A percentile compares a stretch with the other conserved stretches of the same genome.
phyloP scores from a whole-genome alignment of 2,329 filamentous ascomycete genomes.

The Colletotrichum sp. region DNA sequence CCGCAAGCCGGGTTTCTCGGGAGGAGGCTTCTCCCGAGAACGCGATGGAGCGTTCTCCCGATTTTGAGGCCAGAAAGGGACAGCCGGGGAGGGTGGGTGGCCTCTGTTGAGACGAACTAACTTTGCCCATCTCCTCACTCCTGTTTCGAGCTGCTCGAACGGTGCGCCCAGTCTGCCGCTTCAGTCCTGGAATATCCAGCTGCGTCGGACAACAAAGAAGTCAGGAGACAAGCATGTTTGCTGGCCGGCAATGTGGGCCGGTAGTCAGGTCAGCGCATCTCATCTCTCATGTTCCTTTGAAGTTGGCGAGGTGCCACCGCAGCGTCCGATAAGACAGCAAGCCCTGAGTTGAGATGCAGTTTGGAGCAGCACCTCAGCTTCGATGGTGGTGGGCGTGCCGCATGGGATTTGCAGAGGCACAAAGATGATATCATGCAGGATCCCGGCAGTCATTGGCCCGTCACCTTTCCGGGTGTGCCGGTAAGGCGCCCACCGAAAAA shows the following conservation, averaged over 20 bases:
- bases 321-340: neutral
- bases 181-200: neutral
- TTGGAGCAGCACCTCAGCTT: neutral
- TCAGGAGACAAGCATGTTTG: constrained; percentile 4
- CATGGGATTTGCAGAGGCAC: neutral
- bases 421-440: neutral
- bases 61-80: neutral
- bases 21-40: neutral
- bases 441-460: neutral
- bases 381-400: neutral
- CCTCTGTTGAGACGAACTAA: neutral
- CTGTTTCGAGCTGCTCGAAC: neutral
- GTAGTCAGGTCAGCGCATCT: neutral
- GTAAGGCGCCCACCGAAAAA: constrained; percentile 6
- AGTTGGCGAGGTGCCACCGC: neutral
- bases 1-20: neutral
- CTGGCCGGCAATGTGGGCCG: neutral
- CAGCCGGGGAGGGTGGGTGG: neutral
- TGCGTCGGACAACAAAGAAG: neutral
- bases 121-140: neutral
- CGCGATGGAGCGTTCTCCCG: neutral
- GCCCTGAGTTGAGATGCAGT: neutral
- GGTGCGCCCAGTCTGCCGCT: neutral
- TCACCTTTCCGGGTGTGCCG: neutral
- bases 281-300: neutral